phyloP scores from a whole-genome alignment of 352 stramenopile genomes.

The Globisporangium middletonii region DNA sequence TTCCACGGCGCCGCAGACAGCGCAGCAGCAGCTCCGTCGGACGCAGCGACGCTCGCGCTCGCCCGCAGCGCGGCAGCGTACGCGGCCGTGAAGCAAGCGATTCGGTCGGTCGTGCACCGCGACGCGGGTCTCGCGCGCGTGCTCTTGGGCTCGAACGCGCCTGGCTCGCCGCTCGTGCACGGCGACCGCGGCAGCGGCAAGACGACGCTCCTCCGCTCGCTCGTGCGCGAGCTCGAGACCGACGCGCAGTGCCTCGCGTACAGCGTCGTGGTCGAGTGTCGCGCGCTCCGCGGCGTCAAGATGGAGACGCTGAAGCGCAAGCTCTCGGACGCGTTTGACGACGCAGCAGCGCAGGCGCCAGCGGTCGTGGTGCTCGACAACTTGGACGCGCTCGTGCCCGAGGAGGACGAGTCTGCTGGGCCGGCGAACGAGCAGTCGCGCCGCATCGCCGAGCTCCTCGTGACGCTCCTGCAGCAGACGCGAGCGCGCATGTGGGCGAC shows the following conservation, averaged over 20 bases:
- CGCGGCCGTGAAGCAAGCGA: constrained; percentile 31
- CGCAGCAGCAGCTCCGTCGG: constrained; percentile 7
- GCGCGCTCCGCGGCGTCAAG: constrained; percentile 74
- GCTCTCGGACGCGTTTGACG: constrained; percentile 51
- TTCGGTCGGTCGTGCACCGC: constrained; percentile 42
- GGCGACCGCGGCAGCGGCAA: constrained; percentile 79
- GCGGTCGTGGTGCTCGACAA: constrained; percentile 78
- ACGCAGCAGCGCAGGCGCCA: constrained; percentile 37
- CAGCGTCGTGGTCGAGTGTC: constrained; percentile 53
- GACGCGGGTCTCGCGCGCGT: constrained; percentile 49
- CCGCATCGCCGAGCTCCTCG: constrained; percentile 74
- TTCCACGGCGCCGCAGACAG: constrained; percentile 5
- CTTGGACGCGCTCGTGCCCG: constrained; percentile 72
- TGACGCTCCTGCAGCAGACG: constrained; percentile 49
- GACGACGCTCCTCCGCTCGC: constrained; percentile 52
- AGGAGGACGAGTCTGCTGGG: constrained; percentile 69
- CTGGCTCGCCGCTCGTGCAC: constrained; percentile 60
- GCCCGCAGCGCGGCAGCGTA: constrained; percentile 40
- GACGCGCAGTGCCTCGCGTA: constrained; percentile 32
- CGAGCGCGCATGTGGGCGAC: constrained; percentile 53
- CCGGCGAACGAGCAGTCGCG: constrained; percentile 80
- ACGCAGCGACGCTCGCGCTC: constrained; percentile 28
- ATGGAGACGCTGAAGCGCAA: constrained; percentile 80
- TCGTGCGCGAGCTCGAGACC: constrained; percentile 29
- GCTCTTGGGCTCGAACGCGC: constrained; percentile 45